Evolutionary conservation across 129 eudicot species (phyloP), one percentile per base, ranked within the genome.

Genomic region (Logfia minima): DNA sequence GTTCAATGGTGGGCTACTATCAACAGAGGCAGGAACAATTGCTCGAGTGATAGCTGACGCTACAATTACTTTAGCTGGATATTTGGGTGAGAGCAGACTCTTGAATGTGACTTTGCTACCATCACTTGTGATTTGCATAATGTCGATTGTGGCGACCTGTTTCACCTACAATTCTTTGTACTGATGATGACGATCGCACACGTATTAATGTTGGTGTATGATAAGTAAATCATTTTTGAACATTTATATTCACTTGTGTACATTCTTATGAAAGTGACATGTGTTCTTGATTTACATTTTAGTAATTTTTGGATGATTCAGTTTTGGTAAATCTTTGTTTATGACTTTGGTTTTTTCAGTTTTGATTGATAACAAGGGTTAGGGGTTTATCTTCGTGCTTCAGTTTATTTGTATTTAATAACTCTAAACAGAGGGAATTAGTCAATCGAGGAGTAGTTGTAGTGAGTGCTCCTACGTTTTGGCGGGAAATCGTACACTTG

Each of bases 41-140:
- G 98, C 98, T n/a, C 89, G 98, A 66, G 98, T 93, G 68, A 85
- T 93, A 66, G 96, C 98, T 53, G 98, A 93, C 60, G 97, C 82
- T 9, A 93, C 98, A 1, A 93, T 93, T 32, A 93, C 98, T 5
- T 62, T 93, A 39, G 92, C 87, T 0, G 98, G 98, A 66, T 86
- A 77, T 71, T 68, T 88, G 69, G 98, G 96, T 28, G 65, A 86
- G 82, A 83, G 85, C 62, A 81, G 70, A 24, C 87, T 93, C 70
- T 81, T 93, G 73, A 93, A 93, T 19, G 67, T 81, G 32, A 90
- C 98, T 11, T 82, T 93, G 62, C 29, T 90, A 58, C 98, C 98
- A 18, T 93, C 98, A 6, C 92, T 93, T 8, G 58, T 85, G 58
- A 87, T 93, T 39, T 93, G 98, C 85, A 32, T 90, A 66, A 80